A percentile compares a stretch with the other conserved stretches of the same genome.
Conservation (phyloP, 2,329 filamentous ascomycete species). For the Apiospora phragmitis region DNA sequence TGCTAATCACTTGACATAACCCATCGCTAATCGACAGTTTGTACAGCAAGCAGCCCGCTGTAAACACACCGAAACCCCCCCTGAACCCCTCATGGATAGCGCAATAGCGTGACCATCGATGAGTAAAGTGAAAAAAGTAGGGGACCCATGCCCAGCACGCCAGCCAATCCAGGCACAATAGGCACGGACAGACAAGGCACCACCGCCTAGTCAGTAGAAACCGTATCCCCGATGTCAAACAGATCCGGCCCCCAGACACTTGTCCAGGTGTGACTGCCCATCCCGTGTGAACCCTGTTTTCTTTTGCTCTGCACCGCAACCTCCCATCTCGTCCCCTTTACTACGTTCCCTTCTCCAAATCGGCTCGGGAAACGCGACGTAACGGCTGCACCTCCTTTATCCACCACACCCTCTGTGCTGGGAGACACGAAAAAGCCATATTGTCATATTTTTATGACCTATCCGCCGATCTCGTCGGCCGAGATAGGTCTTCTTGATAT, state of each 20-base stretch:
- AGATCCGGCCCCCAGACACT: background rate
- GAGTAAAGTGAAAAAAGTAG: background rate
- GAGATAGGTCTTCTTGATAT: slow-evolving; percentile 22
- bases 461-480: slow-evolving; percentile 31
- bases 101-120: background rate
- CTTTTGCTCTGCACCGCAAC: slow-evolving; percentile 2
- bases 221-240: background rate
- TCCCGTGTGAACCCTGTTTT: slow-evolving; percentile 6
- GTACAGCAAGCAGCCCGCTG: slow-evolving; percentile 3
- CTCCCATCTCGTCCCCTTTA: background rate
- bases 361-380: slow-evolving; percentile 3
- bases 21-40: background rate
- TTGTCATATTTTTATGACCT: slow-evolving; percentile 23
- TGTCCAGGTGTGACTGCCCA: slow-evolving; percentile 7
- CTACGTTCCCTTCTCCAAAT: background rate
- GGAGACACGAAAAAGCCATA: background rate
- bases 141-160: slow-evolving; percentile 9
- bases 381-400: background rate
- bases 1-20: background rate
- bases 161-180: slow-evolving; percentile 10
- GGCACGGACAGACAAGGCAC: background rate
- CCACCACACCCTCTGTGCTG: slow-evolving; percentile 2
- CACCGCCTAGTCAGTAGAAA: background rate
- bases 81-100: background rate
- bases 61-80: background rate